Evolutionary conservation across 495 filamentous ascomycete species (phyloP).

Genomic region (Chaetomium tenue): DNA sequence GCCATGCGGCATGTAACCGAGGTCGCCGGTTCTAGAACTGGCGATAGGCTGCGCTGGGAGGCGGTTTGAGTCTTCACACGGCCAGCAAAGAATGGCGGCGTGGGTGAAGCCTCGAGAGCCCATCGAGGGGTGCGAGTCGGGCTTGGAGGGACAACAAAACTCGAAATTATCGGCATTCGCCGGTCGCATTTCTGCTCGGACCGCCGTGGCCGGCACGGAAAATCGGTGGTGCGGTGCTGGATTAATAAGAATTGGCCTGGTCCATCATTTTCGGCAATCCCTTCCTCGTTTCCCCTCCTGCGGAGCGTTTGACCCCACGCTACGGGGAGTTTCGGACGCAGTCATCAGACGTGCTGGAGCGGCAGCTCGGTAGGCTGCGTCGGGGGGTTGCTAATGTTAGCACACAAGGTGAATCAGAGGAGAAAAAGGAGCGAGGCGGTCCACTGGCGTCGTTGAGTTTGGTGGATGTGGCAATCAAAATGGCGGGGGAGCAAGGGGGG

Average conservation of each 20-base stretch:
- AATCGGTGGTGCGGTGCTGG: no score
- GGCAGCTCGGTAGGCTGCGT: neutral
- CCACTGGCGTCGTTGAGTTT: neutral
- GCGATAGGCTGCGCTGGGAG: neutral
- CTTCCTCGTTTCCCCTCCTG: neutral
- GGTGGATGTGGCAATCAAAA: constrained; percentile 10
- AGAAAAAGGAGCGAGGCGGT: no score
- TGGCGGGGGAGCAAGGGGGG: constrained; percentile 10
- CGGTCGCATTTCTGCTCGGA: neutral
- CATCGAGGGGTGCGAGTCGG: neutral
- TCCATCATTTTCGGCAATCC: no score
- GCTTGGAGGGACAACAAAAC: neutral
- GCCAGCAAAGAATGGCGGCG: no score
- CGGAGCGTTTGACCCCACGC: neutral
- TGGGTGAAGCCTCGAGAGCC: neutral
- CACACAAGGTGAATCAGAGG: neutral
- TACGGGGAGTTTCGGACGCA: neutral
- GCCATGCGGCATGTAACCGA: constrained; percentile 4
- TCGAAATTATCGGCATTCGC: neutral
- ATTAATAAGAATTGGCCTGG: no score
- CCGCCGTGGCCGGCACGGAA: neutral
- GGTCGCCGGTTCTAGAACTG: neutral
- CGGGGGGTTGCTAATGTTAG: neutral
- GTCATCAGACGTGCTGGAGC: neutral
- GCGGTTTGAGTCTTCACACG: neutral